Percentiles rank a stretch among this genome's conserved stretches.
phyloP scores from a whole-genome alignment of 495 filamentous ascomycete genomes.

The Daldinia loculata region DNA sequence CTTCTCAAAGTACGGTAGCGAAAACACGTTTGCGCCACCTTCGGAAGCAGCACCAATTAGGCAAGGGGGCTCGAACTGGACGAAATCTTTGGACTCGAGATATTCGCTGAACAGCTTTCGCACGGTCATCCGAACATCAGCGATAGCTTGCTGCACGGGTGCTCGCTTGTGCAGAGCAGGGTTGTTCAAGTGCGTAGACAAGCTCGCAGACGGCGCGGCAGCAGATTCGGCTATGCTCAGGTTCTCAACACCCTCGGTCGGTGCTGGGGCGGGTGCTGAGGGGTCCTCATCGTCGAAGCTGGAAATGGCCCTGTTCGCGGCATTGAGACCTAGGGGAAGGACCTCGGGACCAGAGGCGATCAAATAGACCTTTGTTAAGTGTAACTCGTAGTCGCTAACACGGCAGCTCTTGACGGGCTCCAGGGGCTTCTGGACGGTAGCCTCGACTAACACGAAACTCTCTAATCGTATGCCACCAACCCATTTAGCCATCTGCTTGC shows the following conservation, averaged over 20 bases:
- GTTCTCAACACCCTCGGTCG: slow-evolving; percentile 65
- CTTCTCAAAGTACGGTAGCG: slow-evolving; percentile 87
- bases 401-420: slow-evolving; percentile 84
- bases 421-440: slow-evolving; percentile 78
- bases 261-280: slow-evolving; percentile 62
- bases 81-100: slow-evolving; percentile 77
- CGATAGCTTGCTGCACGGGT: slow-evolving; percentile 86
- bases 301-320: slow-evolving; percentile 71
- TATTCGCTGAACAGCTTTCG: slow-evolving; percentile 82
- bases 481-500: slow-evolving; percentile 94
- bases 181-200: slow-evolving; percentile 83
- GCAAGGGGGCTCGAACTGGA: slow-evolving; percentile 89
- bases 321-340: slow-evolving; percentile 72
- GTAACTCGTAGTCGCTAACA: slow-evolving; percentile 80
- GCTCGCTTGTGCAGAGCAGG: slow-evolving; percentile 90
- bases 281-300: slow-evolving; percentile 69
- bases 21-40: slow-evolving; percentile 92
- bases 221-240: slow-evolving; percentile 43
- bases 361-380: slow-evolving; percentile 84
- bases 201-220: slow-evolving; percentile 69
- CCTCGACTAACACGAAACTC: slow-evolving; percentile 84
- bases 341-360: slow-evolving; percentile 66
- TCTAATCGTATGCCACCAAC: slow-evolving; percentile 78
- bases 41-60: slow-evolving; percentile 91
- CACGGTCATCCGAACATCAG: slow-evolving; percentile 79